phyloP scores from a whole-genome alignment of 768 basidiomycete species.

The Phlegmacium glaucopus region DNA sequence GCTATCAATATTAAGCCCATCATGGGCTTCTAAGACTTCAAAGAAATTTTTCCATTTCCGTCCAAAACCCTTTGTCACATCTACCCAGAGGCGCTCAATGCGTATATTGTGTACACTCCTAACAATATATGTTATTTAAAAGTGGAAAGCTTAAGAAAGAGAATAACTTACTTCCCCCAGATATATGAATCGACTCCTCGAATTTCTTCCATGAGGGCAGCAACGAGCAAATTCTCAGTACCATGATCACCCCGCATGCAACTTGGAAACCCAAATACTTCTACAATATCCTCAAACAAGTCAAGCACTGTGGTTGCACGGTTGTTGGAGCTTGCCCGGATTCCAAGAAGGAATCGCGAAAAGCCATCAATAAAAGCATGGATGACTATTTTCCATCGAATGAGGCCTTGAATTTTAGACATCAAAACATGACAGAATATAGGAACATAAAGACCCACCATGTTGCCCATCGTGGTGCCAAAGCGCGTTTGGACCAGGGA shows the following conservation, averaged over 20 bases:
- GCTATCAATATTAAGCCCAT: slow-evolving; percentile 21
- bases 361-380: slow-evolving; percentile 30
- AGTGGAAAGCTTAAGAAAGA: background rate
- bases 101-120: slow-evolving; percentile 24
- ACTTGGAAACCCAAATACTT: slow-evolving; percentile 11
- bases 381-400: slow-evolving; percentile 29
- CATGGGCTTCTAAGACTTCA: slow-evolving; percentile 20
- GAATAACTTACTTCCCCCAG: slow-evolving; percentile 13
- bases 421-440: background rate
- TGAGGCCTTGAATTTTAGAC: slow-evolving; percentile 19
- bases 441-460: slow-evolving; percentile 12
- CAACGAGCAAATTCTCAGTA: slow-evolving; percentile 21
- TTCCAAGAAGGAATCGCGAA: slow-evolving; percentile 12
- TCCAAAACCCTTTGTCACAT: slow-evolving; percentile 28
- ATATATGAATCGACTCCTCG: slow-evolving; percentile 21
- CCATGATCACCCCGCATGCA: slow-evolving; percentile 24
- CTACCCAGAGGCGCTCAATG: slow-evolving; percentile 34
- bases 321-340: slow-evolving; percentile 14
- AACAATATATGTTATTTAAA: background rate
- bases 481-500: slow-evolving; percentile 24
- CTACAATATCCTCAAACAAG: slow-evolving; percentile 4
- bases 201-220: slow-evolving; percentile 14
- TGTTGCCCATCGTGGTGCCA: slow-evolving; percentile 34
- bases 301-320: slow-evolving; percentile 11
- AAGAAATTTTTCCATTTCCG: slow-evolving; percentile 32